These are phyloP conservation scores for Phytophthora fragariaefolia DNA, from an alignment of 352 stramenopile species.

Conservation along the genomic window DNA sequence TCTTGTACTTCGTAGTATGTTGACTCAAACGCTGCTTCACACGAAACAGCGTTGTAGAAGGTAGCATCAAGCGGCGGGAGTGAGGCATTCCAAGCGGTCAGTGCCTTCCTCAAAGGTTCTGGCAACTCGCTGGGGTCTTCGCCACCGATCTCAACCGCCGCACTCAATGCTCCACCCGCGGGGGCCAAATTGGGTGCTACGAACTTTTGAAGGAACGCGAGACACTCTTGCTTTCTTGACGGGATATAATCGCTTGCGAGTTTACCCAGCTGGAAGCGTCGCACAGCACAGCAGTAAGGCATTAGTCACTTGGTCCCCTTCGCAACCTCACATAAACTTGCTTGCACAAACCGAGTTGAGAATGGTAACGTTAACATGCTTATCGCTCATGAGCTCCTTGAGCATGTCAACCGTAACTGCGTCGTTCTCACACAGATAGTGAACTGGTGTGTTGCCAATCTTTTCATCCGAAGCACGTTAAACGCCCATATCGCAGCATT, in stretches of 20 bases:
- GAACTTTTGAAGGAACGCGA: conserved; percentile 62
- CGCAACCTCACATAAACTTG: neutral
- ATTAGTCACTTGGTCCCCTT: neutral
- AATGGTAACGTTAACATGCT: conserved; percentile 68
- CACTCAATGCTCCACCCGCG: conserved; percentile 14
- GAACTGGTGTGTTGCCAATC: conserved; percentile 80
- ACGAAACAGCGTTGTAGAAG: conserved; percentile 83
- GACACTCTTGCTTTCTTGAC: conserved; percentile 62
- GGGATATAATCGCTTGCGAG: conserved; percentile 71
- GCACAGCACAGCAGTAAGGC: neutral
- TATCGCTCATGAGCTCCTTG: conserved; percentile 59
- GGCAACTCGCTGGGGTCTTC: conserved; percentile 72
- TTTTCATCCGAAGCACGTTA: conserved; percentile 15
- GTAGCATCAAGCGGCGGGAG: conserved; percentile 76
- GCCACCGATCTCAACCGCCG: conserved; percentile 50
- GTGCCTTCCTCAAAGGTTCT: conserved; percentile 43
- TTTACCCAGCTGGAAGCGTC: conserved; percentile 62
- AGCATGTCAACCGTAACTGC: conserved; percentile 63
- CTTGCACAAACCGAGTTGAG: conserved; percentile 60
- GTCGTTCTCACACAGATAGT: conserved; percentile 80
- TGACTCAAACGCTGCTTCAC: conserved; percentile 67
- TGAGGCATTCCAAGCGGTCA: conserved; percentile 72
- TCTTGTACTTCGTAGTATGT: conserved; percentile 74
- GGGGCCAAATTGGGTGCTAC: conserved; percentile 49
- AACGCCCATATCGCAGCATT: neutral